A percentile compares a stretch with the other conserved stretches of the same genome.
These are phyloP conservation scores for Trametes gibbosa DNA, from an alignment of 768 basidiomycete species.

Conservation along the genomic window DNA sequence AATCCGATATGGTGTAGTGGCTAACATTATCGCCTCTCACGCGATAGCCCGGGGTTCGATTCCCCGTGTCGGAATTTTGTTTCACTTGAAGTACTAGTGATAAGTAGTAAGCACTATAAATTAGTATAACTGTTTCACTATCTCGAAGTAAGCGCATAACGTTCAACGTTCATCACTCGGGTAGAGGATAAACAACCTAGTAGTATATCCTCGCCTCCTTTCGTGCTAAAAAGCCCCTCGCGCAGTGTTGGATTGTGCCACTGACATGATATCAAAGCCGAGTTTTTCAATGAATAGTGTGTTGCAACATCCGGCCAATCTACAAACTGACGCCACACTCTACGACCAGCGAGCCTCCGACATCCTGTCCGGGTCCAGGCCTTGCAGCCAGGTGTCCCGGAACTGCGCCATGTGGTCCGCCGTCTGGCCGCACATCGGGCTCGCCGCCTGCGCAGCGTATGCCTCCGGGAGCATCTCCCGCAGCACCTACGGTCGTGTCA, in stretches of 20 bases:
- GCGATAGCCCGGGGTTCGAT: slow-evolving; percentile 22
- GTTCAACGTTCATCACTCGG: too few species aligned
- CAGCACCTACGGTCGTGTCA: slow-evolving; percentile 30
- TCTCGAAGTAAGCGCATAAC: too few species aligned
- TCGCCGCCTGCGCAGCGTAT: slow-evolving; percentile 51
- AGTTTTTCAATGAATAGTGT: too few species aligned
- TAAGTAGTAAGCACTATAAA: too few species aligned
- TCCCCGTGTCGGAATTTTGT: slow-evolving; percentile 19
- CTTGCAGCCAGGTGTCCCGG: slow-evolving; percentile 16
- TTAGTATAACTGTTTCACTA: too few species aligned
- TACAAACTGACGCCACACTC: neutral
- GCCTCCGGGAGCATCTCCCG: slow-evolving; percentile 56
- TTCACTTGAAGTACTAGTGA: too few species aligned
- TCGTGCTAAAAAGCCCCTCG: too few species aligned
- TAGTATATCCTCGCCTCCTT: too few species aligned
- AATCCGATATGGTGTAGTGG: slow-evolving; percentile 21
- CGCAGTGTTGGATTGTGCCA: too few species aligned
- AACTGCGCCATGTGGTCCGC: slow-evolving; percentile 23
- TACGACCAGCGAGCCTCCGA: slow-evolving; percentile 13
- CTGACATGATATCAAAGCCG: too few species aligned
- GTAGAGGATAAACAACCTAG: too few species aligned
- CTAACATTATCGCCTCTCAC: slow-evolving; percentile 22
- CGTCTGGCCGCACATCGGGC: slow-evolving; percentile 46
- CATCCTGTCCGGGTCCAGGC: slow-evolving; percentile 9
- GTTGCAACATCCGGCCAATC: too few species aligned